phyloP scores from a whole-genome alignment of 2,329 filamentous ascomycete genomes.

The Eurotiales sp. region DNA sequence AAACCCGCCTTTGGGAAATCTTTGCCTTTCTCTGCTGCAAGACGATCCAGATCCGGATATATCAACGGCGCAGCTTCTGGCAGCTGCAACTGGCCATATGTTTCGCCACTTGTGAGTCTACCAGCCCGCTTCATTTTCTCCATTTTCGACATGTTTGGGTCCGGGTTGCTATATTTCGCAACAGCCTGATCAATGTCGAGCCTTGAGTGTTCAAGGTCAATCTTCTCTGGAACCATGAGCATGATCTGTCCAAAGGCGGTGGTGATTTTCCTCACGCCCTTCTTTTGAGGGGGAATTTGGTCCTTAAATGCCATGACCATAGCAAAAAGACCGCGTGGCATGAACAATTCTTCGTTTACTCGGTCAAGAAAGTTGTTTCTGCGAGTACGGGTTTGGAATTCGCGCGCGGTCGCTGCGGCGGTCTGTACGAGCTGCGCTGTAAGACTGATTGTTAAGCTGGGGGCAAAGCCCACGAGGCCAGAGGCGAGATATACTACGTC shows the following conservation, averaged over 20 bases:
- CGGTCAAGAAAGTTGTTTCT: slow-evolving; percentile 54
- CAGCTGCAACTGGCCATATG: slow-evolving; percentile 39
- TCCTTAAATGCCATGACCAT: slow-evolving; percentile 52
- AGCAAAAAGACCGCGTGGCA: slow-evolving; percentile 53
- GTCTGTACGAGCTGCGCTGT: not conserved
- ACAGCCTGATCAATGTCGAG: not conserved
- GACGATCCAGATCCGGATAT: slow-evolving; percentile 43
- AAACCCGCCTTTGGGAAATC: not conserved
- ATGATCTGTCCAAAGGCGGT: not conserved
- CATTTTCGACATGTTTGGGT: not conserved
- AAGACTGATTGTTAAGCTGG: not conserved
- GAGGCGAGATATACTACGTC: slow-evolving; percentile 3
- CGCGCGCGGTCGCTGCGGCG: slow-evolving; percentile 1
- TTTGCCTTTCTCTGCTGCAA: not conserved
- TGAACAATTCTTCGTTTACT: slow-evolving; percentile 56
- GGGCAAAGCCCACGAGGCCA: not conserved
- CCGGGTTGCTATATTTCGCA: not conserved
- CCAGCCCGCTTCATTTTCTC: slow-evolving; percentile 29
- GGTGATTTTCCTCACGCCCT: not conserved
- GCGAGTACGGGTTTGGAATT: slow-evolving; percentile 23
- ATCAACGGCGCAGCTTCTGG: slow-evolving; percentile 48
- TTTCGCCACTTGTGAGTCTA: slow-evolving; percentile 35
- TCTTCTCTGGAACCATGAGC: slow-evolving; percentile 7
- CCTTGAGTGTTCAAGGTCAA: not conserved
- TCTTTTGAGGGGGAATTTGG: slow-evolving; percentile 16